Percentiles rank a stretch among this genome's conserved stretches.
These are phyloP conservation scores for Chrysoporthe cubensis DNA, from an alignment of 2,329 filamentous ascomycete species.

Conservation along the genomic window DNA sequence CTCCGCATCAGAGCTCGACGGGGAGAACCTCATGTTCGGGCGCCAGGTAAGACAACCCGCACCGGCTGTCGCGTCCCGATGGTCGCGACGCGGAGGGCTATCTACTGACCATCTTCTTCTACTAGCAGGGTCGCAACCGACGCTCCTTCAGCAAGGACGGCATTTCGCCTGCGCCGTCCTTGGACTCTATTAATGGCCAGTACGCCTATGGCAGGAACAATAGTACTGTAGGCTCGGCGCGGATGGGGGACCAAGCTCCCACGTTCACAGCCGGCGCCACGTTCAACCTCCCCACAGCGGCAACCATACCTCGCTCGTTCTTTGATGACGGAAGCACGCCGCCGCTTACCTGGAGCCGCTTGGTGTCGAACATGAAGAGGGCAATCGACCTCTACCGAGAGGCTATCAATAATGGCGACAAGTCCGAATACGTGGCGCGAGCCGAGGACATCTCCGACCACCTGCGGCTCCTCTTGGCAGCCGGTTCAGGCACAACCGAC, in stretches of 20 bases:
- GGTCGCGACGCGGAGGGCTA: neutral
- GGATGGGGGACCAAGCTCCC: slow-evolving; percentile 46
- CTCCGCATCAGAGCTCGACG: slow-evolving; percentile 86
- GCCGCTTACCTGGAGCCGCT: slow-evolving; percentile 83
- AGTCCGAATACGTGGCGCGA: slow-evolving; percentile 87
- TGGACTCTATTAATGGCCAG: slow-evolving; percentile 82
- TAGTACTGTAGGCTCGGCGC: slow-evolving; percentile 23
- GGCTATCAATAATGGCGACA: slow-evolving; percentile 79
- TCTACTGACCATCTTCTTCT: slow-evolving; percentile 6
- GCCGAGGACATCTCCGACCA: slow-evolving; percentile 99
- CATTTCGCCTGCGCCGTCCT: slow-evolving; percentile 84
- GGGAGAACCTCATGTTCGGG: slow-evolving; percentile 71
- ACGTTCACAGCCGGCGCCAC: slow-evolving; percentile 59
- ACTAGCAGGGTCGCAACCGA: slow-evolving; percentile 60
- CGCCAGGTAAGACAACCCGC: slow-evolving; percentile 62
- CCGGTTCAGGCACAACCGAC: slow-evolving; percentile 94
- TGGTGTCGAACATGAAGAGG: slow-evolving; percentile 90
- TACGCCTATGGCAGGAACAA: slow-evolving; percentile 60
- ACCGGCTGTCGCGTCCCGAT: neutral
- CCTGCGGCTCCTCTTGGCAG: slow-evolving; percentile 87
- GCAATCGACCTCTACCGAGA: slow-evolving; percentile 90
- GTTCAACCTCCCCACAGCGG: slow-evolving; percentile 61
- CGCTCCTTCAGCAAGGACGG: slow-evolving; percentile 68
- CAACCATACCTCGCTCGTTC: slow-evolving; percentile 76
- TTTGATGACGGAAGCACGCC: slow-evolving; percentile 86